A percentile compares a stretch with the other conserved stretches of the same genome.
Evolutionary conservation across 441 rosid genomes (phyloP).

Genomic region (Bocquillonia castaneifolia): DNA sequence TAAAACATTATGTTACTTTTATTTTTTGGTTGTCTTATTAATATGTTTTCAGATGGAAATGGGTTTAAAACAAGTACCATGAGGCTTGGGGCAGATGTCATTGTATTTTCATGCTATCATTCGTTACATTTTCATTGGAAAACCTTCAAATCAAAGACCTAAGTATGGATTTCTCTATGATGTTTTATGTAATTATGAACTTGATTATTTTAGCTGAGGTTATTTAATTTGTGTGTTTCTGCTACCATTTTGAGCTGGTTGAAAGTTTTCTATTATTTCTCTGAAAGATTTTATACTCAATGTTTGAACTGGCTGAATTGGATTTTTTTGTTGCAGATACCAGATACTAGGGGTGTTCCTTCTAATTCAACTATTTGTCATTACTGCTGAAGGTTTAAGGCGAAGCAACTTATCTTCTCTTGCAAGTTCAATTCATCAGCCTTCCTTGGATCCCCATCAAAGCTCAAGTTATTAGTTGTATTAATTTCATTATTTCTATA

Average conservation of each 20-base stretch:
- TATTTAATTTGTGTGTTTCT: slow-evolving; percentile 7
- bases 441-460: slow-evolving; percentile 55
- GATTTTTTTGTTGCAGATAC: slow-evolving; percentile 56
- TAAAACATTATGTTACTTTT: no score
- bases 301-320: slow-evolving; percentile 22
- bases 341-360: slow-evolving; percentile 88
- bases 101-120: slow-evolving; percentile 88
- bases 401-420: slow-evolving; percentile 80
- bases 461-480: slow-evolving; percentile 45
- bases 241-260: not conserved
- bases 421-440: slow-evolving; percentile 66
- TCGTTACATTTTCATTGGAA: slow-evolving; percentile 81
- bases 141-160: slow-evolving; percentile 86
- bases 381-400: slow-evolving; percentile 81
- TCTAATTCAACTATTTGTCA: slow-evolving; percentile 76
- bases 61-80: slow-evolving; percentile 98
- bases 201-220: not conserved
- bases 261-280: not conserved
- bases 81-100: slow-evolving; percentile 96
- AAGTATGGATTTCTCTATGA: slow-evolving; percentile 39
- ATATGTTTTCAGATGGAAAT: slow-evolving; percentile 94
- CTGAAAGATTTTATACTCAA: not conserved
- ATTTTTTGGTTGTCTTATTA: no score
- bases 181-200: not conserved
- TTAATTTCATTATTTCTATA: slow-evolving; percentile 6